These are phyloP conservation scores for Entelexis sorbosivorans DNA, from an alignment of 1,139 yeast species.

Conservation along the genomic window DNA sequence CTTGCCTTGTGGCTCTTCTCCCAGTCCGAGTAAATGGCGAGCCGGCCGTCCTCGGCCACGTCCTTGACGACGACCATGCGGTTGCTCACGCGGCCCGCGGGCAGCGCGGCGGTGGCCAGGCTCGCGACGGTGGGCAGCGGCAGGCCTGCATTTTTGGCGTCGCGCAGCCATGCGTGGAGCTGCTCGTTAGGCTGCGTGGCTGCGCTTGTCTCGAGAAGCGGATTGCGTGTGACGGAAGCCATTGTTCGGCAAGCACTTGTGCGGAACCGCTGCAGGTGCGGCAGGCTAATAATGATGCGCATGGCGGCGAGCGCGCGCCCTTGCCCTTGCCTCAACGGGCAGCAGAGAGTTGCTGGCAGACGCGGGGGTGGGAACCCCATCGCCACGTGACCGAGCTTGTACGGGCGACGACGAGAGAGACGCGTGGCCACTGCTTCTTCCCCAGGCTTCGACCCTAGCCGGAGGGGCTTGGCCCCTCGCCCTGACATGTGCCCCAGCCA, in stretches of 20 bases:
- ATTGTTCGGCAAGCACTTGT: not conserved
- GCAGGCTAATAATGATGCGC: not conserved
- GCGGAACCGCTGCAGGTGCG: not conserved
- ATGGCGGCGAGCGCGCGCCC: not conserved
- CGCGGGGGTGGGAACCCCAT: no score
- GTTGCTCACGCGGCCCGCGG: constrained; percentile 75
- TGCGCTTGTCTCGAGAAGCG: not conserved
- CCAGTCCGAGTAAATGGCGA: constrained; percentile 84
- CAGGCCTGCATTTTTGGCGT: constrained; percentile 48
- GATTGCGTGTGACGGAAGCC: not conserved
- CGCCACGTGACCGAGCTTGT: no score
- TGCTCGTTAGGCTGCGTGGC: constrained; percentile 49
- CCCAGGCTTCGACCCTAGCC: no score
- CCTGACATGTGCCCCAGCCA: no score
- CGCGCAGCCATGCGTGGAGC: constrained; percentile 72
- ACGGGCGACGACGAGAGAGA: no score
- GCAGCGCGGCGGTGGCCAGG: constrained; percentile 75
- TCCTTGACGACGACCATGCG: constrained; percentile 78
- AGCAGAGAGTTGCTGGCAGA: no score
- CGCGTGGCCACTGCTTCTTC: no score
- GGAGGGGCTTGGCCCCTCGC: no score
- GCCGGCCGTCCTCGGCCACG: constrained; percentile 56
- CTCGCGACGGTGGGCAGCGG: constrained; percentile 69
- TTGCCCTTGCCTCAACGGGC: no score
- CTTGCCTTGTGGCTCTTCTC: constrained; percentile 64